Base-by-base conservation (phyloP, 176 grass and related monocot species). In the Secale cereale region DNA sequence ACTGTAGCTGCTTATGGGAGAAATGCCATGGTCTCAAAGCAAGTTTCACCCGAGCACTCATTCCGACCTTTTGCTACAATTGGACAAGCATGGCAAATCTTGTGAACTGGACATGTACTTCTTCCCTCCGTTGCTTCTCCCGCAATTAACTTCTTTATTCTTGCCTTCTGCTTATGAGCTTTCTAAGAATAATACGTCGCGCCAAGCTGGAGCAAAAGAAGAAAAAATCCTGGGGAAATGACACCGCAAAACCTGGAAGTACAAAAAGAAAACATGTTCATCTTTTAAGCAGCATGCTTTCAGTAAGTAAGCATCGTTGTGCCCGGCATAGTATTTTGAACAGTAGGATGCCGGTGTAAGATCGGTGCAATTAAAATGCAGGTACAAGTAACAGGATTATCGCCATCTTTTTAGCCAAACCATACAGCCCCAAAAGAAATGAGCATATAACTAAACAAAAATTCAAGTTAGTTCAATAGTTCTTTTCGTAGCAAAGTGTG, bases 121-220 rank as follows among this genome's bases (percentile, higher is more conserved):
- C 52, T 16, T 82, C 59, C 78, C 89, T 86, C 31, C 78, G 57
- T 97, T 97, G 88, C 95, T 94, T 97, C 84, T 31, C 52, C 84
- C 74, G 59, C 92, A 97, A 93, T 94, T 91, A 90, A 94, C 78
- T 94, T 92, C 90, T 94, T 97, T 97, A 94, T 97, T 97, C 95
- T 94, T 92, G 77, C 90, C 92, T 92, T 97, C 85, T 64, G 57
- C 64, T 66, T 36, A 86, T 86, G 59, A 78, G 33, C 74, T 66
- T 81, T 68, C 30, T 59, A n/a, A 79, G 83, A 13, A 37, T 50
- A 39, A 63, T 19, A 60, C 77, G 46, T 13, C 32, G 14, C 78
- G 82, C 83, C 73, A 86, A 78, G n/a, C 73, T 73, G 65, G 33
- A 57, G 71, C 54, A 67, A 26, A 22, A 56, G 52, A 20, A 12